Evolutionary conservation across 768 basidiomycete genomes (phyloP).

Genomic region (Pluteus cervinus): DNA sequence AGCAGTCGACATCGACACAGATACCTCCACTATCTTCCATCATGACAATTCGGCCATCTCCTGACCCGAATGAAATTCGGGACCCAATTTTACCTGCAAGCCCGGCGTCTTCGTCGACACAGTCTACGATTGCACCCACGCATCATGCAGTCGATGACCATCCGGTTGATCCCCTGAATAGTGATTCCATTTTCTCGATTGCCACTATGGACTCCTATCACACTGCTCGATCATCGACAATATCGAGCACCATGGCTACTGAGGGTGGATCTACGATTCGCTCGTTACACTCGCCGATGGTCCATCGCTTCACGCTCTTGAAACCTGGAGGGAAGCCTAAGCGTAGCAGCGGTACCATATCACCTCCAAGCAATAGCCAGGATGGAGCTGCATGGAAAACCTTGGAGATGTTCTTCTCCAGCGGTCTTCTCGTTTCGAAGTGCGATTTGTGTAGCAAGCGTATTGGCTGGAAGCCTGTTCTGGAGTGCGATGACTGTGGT

Average conservation of each 20-base stretch:
- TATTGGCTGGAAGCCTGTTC: constrained; percentile 78
- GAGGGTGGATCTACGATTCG: constrained; percentile 71
- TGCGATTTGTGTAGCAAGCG: constrained; percentile 82
- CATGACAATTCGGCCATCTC: constrained; percentile 59
- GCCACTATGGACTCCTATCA: constrained; percentile 58
- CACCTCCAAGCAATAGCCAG: constrained; percentile 23
- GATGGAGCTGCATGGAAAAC: constrained; percentile 58
- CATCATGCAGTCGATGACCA: constrained; percentile 11
- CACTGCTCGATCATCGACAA: constrained; percentile 51
- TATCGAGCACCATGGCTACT: constrained; percentile 58
- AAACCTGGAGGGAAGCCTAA: constrained; percentile 70
- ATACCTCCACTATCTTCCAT: constrained; percentile 60
- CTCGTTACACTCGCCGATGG: constrained; percentile 40
- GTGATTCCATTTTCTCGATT: constrained; percentile 48
- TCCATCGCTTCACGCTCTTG: constrained; percentile 84
- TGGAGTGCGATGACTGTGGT: constrained; percentile 89
- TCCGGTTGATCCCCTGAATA: constrained; percentile 31
- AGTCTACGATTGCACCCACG: constrained; percentile 17
- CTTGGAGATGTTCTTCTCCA: constrained; percentile 72
- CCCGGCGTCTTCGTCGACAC: constrained; percentile 11
- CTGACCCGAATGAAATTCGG: constrained; percentile 41
- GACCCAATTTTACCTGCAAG: constrained; percentile 33
- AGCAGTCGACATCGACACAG: constrained; percentile 30
- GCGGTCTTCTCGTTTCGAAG: constrained; percentile 63
- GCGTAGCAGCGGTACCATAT: constrained; percentile 26